Base-by-base conservation (phyloP, 2,329 filamentous ascomycete genomes). In the Pseudopithomyces maydicus region DNA sequence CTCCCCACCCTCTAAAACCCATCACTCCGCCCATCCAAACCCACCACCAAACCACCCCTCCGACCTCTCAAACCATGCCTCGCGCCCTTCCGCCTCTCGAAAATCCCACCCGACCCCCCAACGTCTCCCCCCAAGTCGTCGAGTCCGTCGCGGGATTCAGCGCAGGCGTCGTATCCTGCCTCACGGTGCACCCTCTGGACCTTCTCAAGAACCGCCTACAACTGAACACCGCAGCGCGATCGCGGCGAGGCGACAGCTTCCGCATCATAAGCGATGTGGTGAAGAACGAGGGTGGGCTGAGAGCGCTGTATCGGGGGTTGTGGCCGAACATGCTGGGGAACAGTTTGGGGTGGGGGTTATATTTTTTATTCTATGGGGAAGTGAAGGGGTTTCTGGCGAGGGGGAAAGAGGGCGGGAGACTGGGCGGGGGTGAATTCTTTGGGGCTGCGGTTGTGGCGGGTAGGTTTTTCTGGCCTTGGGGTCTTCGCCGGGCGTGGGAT, bases 141-240 rank as follows among this genome's bases (percentile, higher is more conserved):
- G 95, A 98, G 84, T 89, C 90, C 71, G 82, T 93, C 74, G 92
- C 95, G 59, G 95, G 95, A 67, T 89, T 99, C 77, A 90, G 89
- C 63, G 95, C 95, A 57, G 95, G 95, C 59, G 84, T 92, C 55
- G 84, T 92, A 66, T 90, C 93, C 52, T 98, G 95, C 22, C 83
- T 98, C 47, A 88, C 88, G 55, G 90, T 95, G 51, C 94, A 98
- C 74, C 95, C 95, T 32, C 86, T 99, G 58, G 95, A 99, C 79
- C 88, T 99, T 62, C 88, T 98, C 74, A 99, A 99, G 83, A 98
- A 94, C 59, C 90, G 95, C 62, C 87, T 99, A 73, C 95, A 99
- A 80, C 88, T 76, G 36, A 75, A 74, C 38, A 75, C 73, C 0
- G 54, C 60, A 10, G 77, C 57, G 14, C 73, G 78, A 54, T 78